Percentiles rank a stretch among this genome's conserved stretches.
These are phyloP conservation scores for Didymella glomerata DNA, from an alignment of 2,329 filamentous ascomycete genomes.

Conservation along the genomic window DNA sequence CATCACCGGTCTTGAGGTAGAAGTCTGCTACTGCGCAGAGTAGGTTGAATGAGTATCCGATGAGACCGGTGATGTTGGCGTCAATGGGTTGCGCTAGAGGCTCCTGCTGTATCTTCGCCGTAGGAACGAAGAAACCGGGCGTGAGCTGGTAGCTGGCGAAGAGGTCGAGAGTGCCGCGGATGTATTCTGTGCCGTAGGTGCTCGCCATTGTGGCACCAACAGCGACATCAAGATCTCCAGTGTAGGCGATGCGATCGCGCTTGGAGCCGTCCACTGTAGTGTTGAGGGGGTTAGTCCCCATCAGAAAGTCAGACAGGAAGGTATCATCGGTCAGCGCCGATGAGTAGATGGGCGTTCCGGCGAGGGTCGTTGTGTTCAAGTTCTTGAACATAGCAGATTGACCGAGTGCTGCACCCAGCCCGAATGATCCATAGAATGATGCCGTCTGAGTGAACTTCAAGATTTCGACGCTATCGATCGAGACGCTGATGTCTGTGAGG, in stretches of 20 bases:
- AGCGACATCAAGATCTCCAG: background rate
- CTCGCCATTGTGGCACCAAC: background rate
- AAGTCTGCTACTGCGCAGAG: background rate
- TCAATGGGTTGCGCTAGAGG: background rate
- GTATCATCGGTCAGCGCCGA: background rate
- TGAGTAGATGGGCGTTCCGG: background rate
- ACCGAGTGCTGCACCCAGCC: background rate
- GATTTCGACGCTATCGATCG: background rate
- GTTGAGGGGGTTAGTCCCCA: background rate
- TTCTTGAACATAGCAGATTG: background rate
- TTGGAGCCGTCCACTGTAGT: background rate
- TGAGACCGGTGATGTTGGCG: background rate
- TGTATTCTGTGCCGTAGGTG: conserved; percentile 37
- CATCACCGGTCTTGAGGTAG: background rate
- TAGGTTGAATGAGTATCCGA: background rate
- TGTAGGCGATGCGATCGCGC: background rate
- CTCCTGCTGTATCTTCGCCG: conserved; percentile 45
- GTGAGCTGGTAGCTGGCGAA: conserved; percentile 42
- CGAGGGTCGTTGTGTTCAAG: background rate
- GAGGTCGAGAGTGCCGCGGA: conserved; percentile 40
- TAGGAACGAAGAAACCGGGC: conserved; percentile 47
- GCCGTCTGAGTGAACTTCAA: background rate
- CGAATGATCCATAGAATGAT: background rate
- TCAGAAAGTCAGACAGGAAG: background rate
- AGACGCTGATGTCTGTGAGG: background rate